Evolutionary conservation across 768 basidiomycete genomes (phyloP).

Genomic region (Sistotremastrum suecicum): DNA sequence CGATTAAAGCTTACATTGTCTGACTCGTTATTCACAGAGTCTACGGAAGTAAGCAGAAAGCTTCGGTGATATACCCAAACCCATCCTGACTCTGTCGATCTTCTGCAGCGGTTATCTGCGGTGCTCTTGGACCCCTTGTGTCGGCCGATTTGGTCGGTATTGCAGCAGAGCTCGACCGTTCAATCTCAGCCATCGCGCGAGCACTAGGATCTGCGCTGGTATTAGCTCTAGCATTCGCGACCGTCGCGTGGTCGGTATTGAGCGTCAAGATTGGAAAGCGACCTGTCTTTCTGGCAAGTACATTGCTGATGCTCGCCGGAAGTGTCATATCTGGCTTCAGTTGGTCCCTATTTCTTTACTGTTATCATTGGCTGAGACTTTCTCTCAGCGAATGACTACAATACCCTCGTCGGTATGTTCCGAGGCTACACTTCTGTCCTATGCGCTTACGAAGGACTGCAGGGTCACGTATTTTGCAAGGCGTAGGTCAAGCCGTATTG

Average conservation of each 20-base stretch:
- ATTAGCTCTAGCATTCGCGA: constrained; percentile 4
- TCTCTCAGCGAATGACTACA: not conserved
- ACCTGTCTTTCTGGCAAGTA: not conserved
- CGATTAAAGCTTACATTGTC: no score
- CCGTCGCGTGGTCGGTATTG: constrained; percentile 1
- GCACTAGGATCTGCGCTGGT: constrained; percentile 8
- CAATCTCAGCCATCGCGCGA: constrained; percentile 3
- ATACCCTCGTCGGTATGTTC: constrained; percentile 1
- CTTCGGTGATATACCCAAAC: not conserved
- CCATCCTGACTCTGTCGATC: not conserved
- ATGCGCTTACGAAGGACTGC: not conserved
- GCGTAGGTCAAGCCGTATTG: constrained; percentile 3
- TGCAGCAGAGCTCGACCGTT: constrained; percentile 6
- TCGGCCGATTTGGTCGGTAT: constrained; percentile 4
- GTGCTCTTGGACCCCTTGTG: constrained; percentile 6
- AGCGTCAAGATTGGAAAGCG: constrained; percentile 2
- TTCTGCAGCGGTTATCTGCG: constrained; percentile 8
- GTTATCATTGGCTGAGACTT: not conserved
- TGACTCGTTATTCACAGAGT: not conserved
- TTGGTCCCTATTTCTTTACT: not conserved
- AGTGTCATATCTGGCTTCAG: constrained; percentile 4
- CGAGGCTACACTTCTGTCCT: not conserved
- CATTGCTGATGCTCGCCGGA: constrained; percentile 6
- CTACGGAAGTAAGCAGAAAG: constrained; percentile 1
- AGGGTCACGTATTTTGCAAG: constrained; percentile 5